Percentiles rank a stretch among this genome's conserved stretches.
Evolutionary conservation across 169 alveolate genomes (phyloP).

Genomic region (Amoebophrya sp.): DNA sequence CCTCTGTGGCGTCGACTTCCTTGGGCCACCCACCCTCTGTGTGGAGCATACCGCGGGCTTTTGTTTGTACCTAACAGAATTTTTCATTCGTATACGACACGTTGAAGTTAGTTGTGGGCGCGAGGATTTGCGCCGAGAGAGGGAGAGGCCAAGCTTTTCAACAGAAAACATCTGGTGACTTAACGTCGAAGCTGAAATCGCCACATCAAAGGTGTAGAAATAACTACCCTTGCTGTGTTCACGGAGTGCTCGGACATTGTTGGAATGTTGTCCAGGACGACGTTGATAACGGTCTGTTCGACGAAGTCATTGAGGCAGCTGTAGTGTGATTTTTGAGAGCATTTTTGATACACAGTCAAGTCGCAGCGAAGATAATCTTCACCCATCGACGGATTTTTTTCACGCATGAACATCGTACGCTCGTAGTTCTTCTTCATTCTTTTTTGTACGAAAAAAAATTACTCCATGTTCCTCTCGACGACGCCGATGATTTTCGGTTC

Average conservation of each 20-base stretch:
- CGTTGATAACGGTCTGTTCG: slow-evolving; percentile 61
- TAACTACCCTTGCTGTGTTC: slow-evolving; percentile 27
- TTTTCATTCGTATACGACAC: no score
- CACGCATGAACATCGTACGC: no score
- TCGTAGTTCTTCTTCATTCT: no score
- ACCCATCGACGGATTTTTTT: no score
- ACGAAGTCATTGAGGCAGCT: slow-evolving; percentile 38
- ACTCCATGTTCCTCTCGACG: slow-evolving; percentile 44
- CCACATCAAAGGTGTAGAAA: slow-evolving; percentile 54
- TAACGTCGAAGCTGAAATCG: slow-evolving; percentile 64
- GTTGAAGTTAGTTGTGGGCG: neutral
- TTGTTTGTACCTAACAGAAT: neutral
- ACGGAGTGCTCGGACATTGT: slow-evolving; percentile 69
- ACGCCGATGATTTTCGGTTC: slow-evolving; percentile 49
- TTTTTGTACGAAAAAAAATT: no score
- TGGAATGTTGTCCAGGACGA: slow-evolving; percentile 69
- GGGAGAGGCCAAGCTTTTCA: no score
- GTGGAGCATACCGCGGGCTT: slow-evolving; percentile 68
- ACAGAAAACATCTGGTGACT: no score
- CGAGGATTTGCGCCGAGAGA: no score
- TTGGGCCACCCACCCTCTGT: slow-evolving; percentile 89
- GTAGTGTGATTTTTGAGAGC: no score
- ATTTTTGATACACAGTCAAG: no score
- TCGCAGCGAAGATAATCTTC: no score
- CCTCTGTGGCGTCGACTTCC: slow-evolving; percentile 77